phyloP scores from a whole-genome alignment of 164 flowering plant species.

The Vitis rotundifolia region DNA sequence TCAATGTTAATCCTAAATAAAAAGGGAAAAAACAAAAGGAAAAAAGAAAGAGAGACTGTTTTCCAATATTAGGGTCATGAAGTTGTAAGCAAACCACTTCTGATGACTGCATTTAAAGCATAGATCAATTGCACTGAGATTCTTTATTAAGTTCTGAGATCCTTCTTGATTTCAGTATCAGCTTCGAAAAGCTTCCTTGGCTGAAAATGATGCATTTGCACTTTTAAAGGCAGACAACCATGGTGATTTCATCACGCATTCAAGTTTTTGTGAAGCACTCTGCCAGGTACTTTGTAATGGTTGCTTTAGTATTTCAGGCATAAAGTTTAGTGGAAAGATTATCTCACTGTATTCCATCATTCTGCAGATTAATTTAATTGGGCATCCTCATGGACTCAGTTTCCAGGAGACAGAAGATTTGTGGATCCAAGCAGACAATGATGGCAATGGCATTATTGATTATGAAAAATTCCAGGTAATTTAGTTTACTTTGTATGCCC shows the following conservation, averaged over 20 bases:
- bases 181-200: conserved; percentile 62
- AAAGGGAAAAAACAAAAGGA: no score
- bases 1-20: no score
- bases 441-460: conserved; percentile 77
- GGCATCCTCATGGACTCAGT: conserved; percentile 69
- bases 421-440: conserved; percentile 84
- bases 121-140: no score
- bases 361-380: conserved; percentile 71
- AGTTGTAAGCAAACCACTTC: no score
- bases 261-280: conserved; percentile 83
- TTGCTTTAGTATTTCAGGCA: no score
- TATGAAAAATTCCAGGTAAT: conserved; percentile 80
- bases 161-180: conserved; percentile 52
- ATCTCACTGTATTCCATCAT: not conserved
- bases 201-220: conserved; percentile 79
- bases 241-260: conserved; percentile 65
- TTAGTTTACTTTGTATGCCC: no score
- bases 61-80: no score
- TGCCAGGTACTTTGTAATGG: conserved; percentile 54
- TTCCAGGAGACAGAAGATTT: conserved; percentile 66
- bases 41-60: no score
- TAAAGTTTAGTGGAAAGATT: not conserved
- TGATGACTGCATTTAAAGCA: no score
- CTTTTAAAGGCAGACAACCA: conserved; percentile 66
- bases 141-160: not conserved